Conservation (phyloP, 805 yeast species). For the Wickerhamiella azymoides region DNA sequence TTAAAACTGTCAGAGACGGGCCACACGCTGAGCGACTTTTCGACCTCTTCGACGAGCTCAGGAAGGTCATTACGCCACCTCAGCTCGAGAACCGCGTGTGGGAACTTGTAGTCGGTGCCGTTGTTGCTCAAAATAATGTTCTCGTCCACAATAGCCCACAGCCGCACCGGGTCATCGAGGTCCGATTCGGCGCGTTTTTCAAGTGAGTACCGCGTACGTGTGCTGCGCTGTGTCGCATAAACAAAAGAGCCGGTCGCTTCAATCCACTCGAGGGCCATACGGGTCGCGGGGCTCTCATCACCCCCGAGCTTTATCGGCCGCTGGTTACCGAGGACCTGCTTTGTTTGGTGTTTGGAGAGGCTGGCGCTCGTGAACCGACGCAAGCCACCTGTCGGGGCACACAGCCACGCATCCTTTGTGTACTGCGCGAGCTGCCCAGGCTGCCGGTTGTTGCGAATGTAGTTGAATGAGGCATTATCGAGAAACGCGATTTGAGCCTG, state of each 20-base stretch:
- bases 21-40: constrained; percentile 36
- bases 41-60: constrained; percentile 27
- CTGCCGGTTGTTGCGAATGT: constrained; percentile 26
- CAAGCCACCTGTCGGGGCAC: constrained; percentile 29
- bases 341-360: neutral
- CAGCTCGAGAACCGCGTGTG: constrained; percentile 37
- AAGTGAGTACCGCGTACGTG: constrained; percentile 5
- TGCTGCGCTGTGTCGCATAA: constrained; percentile 2
- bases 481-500: constrained; percentile 21
- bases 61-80: constrained; percentile 32
- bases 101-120: constrained; percentile 24
- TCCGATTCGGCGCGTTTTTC: neutral
- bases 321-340: neutral
- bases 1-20: constrained; percentile 31
- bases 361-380: constrained; percentile 19
- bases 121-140: constrained; percentile 12
- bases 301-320: neutral
- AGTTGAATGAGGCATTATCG: constrained; percentile 27
- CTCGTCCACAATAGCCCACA: constrained; percentile 29
- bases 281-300: constrained; percentile 15
- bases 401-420: constrained; percentile 14
- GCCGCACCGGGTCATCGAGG: neutral
- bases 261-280: constrained; percentile 27
- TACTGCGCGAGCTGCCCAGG: constrained; percentile 28
- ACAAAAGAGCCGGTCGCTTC: neutral